Evolutionary conservation across 2,329 filamentous ascomycete genomes (phyloP), one percentile per base, ranked within the genome.

Genomic region (Sporothrix schenckii): DNA sequence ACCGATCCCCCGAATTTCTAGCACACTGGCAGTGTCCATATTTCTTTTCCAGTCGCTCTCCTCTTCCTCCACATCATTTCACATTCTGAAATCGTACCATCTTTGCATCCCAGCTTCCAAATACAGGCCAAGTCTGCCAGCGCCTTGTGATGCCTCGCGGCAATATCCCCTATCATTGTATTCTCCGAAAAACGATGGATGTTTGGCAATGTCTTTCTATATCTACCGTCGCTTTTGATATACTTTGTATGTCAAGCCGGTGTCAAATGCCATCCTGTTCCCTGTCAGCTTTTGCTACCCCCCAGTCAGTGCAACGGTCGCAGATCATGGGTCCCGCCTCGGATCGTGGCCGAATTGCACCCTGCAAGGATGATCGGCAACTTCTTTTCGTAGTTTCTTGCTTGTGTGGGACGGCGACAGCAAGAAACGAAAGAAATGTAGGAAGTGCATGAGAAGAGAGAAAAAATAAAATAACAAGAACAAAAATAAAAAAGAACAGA

Each of bases 131-230:
- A 27, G 10, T 58, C 54, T 34, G 14, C 27, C 27, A 34, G 27
- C 16, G 4, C 16, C 24, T 27, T 30, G 13, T 39, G 27, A 30
- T n/a, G 34, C 34, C 27, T 10, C 27, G 16, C 19, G 53, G 11
- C 27, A 56, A 34, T 13, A n/a, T 27, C 14, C 54, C 1, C 5
- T 11, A 58, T 7, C 27, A 21, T 41, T 39, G 27, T 58, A 39
- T 39, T 39, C 30, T n/a, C 30, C 30, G 54, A 58, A 27, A 39
- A 58, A 41, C 54, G n/a, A 41, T 58, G 54, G 54, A 2, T 10
- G 54, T 39, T 58, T 58, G 6, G 53, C 27, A 56, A 56, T 56
- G 53, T 56, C 27, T 56, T 56, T 34, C 27, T 14, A 34, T 34
- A 5, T 34, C 10, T 19, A 34, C 53, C 27, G 11, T 56, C 27